A percentile compares a stretch with the other conserved stretches of the same genome.
phyloP scores from a whole-genome alignment of 768 basidiomycete species.

The Tricholoma flavovirens region DNA sequence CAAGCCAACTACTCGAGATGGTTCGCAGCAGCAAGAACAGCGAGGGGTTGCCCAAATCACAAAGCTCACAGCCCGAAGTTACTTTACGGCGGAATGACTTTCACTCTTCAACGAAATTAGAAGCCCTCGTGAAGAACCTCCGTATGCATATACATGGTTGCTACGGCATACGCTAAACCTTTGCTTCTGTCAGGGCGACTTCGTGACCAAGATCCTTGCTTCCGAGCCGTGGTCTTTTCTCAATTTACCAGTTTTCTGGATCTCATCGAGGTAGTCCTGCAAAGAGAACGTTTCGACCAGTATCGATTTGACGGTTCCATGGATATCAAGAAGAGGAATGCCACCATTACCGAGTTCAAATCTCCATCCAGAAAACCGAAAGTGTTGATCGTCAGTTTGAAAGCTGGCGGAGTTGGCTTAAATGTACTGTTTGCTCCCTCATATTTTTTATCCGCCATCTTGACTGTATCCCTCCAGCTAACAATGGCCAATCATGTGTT shows the following conservation, averaged over 20 bases:
- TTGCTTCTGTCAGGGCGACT: slow-evolving; percentile 41
- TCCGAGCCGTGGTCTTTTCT: slow-evolving; percentile 84
- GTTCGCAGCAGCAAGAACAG: slow-evolving; percentile 31
- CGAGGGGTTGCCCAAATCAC: slow-evolving; percentile 22
- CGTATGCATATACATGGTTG: slow-evolving; percentile 35
- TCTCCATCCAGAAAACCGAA: slow-evolving; percentile 63
- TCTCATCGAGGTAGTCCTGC: slow-evolving; percentile 65
- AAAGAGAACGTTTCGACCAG: slow-evolving; percentile 62
- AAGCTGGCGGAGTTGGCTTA: slow-evolving; percentile 89
- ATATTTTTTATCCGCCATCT: not conserved
- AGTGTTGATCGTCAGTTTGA: slow-evolving; percentile 72
- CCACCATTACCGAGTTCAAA: slow-evolving; percentile 75
- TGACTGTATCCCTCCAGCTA: slow-evolving; percentile 34
- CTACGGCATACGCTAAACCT: not conserved
- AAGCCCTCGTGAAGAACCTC: slow-evolving; percentile 73
- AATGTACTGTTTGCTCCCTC: slow-evolving; percentile 46
- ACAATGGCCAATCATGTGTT: slow-evolving; percentile 83
- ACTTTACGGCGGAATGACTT: slow-evolving; percentile 77
- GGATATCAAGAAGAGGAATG: slow-evolving; percentile 75
- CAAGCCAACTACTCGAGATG: slow-evolving; percentile 60
- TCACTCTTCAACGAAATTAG: slow-evolving; percentile 84
- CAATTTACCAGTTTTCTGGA: slow-evolving; percentile 89
- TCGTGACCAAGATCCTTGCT: slow-evolving; percentile 65
- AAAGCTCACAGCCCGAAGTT: slow-evolving; percentile 37
- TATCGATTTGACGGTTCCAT: slow-evolving; percentile 91